These are phyloP conservation scores for Botrytis tulipae DNA, from an alignment of 2,329 filamentous ascomycete genomes.

Conservation along the genomic window DNA sequence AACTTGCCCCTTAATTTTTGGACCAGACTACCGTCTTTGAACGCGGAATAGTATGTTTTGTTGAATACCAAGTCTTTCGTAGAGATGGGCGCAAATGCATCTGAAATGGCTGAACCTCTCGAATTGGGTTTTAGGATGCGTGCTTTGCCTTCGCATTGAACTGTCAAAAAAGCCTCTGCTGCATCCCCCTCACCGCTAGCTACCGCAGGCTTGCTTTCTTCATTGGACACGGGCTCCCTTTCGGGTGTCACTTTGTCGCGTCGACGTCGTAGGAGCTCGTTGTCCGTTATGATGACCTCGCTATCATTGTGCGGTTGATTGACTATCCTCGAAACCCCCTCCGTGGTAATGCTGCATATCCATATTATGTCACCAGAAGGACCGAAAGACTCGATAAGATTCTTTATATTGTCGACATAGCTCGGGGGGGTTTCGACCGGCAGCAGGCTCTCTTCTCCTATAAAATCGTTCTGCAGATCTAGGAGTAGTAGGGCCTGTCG, in stretches of 20 bases:
- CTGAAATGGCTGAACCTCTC: constrained; percentile 14
- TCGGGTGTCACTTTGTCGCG: constrained; percentile 7
- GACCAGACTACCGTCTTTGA: constrained; percentile 71
- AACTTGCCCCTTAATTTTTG: constrained; percentile 78
- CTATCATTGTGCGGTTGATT: constrained; percentile 45
- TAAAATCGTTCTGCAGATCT: constrained; percentile 89
- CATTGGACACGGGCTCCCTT: constrained; percentile 19
- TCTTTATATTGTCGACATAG: constrained; percentile 65
- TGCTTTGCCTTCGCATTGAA: constrained; percentile 32
- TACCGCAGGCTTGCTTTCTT: constrained; percentile 19
- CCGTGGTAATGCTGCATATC: constrained; percentile 71
- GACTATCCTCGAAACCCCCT: constrained; percentile 55
- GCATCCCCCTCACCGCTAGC: constrained; percentile 20
- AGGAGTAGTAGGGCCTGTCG: constrained; percentile 75
- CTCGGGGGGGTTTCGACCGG: constrained; percentile 61
- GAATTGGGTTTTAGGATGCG: constrained; percentile 44
- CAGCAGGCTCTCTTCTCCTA: constrained; percentile 65
- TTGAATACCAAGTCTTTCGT: constrained; percentile 49
- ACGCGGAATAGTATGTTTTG: constrained; percentile 87
- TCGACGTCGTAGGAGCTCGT: constrained; percentile 26
- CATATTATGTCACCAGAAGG: constrained; percentile 73
- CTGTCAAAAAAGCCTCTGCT: constrained; percentile 35
- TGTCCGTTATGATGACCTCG: constrained; percentile 38
- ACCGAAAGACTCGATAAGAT: constrained; percentile 72
- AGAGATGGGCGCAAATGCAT: constrained; percentile 11